Evolutionary conservation across 192 early-diverging fungal species (phyloP), one percentile per base, ranked within the genome.

Genomic region (Martensiomyces pterosporus): DNA sequence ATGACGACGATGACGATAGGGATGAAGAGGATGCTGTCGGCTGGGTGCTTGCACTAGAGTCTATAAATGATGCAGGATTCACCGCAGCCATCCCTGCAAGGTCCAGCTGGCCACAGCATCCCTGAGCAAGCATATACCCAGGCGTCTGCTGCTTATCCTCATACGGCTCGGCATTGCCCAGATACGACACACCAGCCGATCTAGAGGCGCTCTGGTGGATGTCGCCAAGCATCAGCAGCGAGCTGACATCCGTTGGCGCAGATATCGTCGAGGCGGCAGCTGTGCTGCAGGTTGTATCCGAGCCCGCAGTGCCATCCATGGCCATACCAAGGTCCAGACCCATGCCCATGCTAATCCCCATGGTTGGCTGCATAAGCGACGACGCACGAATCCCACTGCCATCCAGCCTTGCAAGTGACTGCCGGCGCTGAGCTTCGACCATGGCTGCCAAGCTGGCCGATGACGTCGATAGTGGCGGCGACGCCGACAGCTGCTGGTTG

Each of bases 41-140:
- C 24, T 45, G 43, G 3, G 18, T 35, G 10, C 24, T 9, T 25
- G 23, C 17, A 36, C 23, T 25, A 1, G 27, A 26, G 22, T n/a
- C 22, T 25, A 41, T 15, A 25, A 61, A 46, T 24, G 53, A 23
- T 16, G 44, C 19, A n/a, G 57, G 38, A 17, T 51, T 36, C 10
- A 60, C 49, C 5, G 40, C 24, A 18, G 50, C 69, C 69, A 72
- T 72, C 2, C 69, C 69, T 0, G 62, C 55, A 47, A 64, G 56
- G 21, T 53, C 52, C 13, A 60, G 57, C 40, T 64, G 61, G 15
- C 27, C 45, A 25, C 47, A 39, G 36, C 36, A 39, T 1, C 36
- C 37, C 2, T 51, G 48, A 18, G 35, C 12, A 19, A 53, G 23
- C 7, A 47, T 49, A 12, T 29, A 43, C 12, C 41, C 39, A 22